Evolutionary conservation across 2,329 filamentous ascomycete species (phyloP).

Genomic region (Metarhizium robertsii): DNA sequence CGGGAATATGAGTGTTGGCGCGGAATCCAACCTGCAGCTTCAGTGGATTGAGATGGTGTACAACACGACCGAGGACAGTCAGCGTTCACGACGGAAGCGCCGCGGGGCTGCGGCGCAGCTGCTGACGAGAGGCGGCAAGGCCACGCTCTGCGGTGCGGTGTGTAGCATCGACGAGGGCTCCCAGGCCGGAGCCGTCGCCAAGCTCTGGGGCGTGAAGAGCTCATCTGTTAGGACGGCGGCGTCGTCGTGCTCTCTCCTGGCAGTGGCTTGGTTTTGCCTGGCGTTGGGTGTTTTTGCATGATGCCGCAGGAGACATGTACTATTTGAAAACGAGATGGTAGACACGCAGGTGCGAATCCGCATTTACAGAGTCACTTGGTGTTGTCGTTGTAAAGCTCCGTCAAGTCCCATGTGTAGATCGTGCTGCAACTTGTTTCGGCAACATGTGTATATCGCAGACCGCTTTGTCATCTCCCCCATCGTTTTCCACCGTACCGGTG

Average conservation of each 20-base stretch:
- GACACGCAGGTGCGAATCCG: background rate
- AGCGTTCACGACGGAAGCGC: background rate
- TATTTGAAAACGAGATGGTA: background rate
- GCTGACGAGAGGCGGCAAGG: background rate
- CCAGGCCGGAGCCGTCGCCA: conserved; percentile 13
- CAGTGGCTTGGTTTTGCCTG: background rate
- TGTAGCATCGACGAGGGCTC: conserved; percentile 25
- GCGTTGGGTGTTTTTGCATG: background rate
- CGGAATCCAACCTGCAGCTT: conserved; percentile 45
- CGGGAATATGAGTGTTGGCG: conserved; percentile 44
- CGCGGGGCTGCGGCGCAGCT: background rate
- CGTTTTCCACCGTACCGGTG: too few relatives aligned
- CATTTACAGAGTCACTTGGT: background rate
- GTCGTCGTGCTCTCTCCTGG: background rate
- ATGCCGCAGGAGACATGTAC: background rate
- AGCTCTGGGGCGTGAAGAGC: conserved; percentile 14
- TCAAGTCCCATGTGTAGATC: too few relatives aligned
- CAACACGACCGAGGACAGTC: conserved; percentile 25
- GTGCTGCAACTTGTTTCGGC: too few relatives aligned
- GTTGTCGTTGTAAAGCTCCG: too few relatives aligned
- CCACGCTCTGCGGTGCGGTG: conserved; percentile 15
- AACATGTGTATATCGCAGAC: too few relatives aligned
- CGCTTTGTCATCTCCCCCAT: too few relatives aligned
- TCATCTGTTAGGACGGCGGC: background rate
- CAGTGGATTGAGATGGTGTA: conserved; percentile 56